phyloP scores from a whole-genome alignment of 352 stramenopile genomes.

The Globisporangium middletonii region DNA sequence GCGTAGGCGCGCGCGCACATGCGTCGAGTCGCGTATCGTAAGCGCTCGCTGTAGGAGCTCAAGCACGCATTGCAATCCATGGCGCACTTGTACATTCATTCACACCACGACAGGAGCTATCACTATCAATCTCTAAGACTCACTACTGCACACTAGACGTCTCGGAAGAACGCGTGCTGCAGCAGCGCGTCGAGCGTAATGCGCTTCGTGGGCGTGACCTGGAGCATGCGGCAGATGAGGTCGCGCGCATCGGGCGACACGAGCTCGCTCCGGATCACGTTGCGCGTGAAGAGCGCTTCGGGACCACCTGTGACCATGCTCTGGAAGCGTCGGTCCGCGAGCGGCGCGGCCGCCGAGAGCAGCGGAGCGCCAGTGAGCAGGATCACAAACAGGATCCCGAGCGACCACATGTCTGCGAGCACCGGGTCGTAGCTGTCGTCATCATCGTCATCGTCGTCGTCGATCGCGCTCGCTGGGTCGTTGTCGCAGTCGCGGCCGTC shows the following conservation, averaged over 20 bases:
- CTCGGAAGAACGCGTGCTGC: slow-evolving; percentile 27
- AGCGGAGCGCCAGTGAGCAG: slow-evolving; percentile 52
- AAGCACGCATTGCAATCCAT: not conserved
- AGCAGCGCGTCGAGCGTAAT: slow-evolving; percentile 35
- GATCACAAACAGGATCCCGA: slow-evolving; percentile 54
- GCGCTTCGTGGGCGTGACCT: slow-evolving; percentile 35
- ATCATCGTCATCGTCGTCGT: slow-evolving; percentile 20
- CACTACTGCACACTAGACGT: not conserved
- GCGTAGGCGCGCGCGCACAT: slow-evolving; percentile 27
- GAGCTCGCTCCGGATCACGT: not conserved
- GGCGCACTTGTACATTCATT: not conserved
- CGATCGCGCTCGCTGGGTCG: slow-evolving; percentile 9
- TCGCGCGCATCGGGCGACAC: slow-evolving; percentile 26
- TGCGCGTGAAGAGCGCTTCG: slow-evolving; percentile 10
- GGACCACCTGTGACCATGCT: slow-evolving; percentile 19
- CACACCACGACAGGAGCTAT: not conserved
- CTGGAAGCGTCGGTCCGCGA: slow-evolving; percentile 22
- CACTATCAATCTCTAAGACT: not conserved
- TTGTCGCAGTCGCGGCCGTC: slow-evolving; percentile 7
- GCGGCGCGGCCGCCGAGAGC: slow-evolving; percentile 25
- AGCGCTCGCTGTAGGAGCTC: too few species aligned
- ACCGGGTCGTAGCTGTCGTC: slow-evolving; percentile 39
- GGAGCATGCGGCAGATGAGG: slow-evolving; percentile 40
- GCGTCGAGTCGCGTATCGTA: not conserved
- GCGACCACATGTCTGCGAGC: slow-evolving; percentile 53